phyloP scores from a whole-genome alignment of 2,329 filamentous ascomycete species.

The Diplocarpon rosae region DNA sequence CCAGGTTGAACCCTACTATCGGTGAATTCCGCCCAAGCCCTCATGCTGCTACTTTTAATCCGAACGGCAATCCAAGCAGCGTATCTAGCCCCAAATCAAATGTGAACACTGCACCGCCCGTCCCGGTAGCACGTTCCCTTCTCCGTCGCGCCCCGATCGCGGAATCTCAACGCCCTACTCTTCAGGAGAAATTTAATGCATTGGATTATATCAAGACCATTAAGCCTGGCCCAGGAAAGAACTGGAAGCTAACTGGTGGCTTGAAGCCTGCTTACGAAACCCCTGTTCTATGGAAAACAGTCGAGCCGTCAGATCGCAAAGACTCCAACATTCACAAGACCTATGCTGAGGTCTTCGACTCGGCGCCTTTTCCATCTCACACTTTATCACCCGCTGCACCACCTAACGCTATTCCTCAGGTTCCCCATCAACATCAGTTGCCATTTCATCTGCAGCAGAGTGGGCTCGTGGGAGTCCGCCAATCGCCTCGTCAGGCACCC shows the following conservation, averaged over 20 bases:
- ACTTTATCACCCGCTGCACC: conserved; percentile 59
- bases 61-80: conserved; percentile 47
- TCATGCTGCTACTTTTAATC: conserved; percentile 71
- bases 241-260: conserved; percentile 69
- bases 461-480: conserved; percentile 43
- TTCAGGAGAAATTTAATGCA: conserved; percentile 49
- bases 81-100: conserved; percentile 61
- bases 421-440: conserved; percentile 74
- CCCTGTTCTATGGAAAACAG: conserved; percentile 64
- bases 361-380: conserved; percentile 41
- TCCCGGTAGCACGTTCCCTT: conserved; percentile 35
- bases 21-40: conserved; percentile 80
- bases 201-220: conserved; percentile 46
- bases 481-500: conserved; percentile 48
- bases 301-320: conserved; percentile 53
- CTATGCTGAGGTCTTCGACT: conserved; percentile 73
- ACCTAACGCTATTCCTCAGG: conserved; percentile 57
- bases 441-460: conserved; percentile 73
- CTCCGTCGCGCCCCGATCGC: conserved; percentile 63
- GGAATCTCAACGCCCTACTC: conserved; percentile 40
- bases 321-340: conserved; percentile 52
- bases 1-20: conserved; percentile 53
- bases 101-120: conserved; percentile 27
- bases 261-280: conserved; percentile 79
- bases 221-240: conserved; percentile 42